phyloP scores from a whole-genome alignment of 1,139 yeast species.

The Sugiyamaella sp. region DNA sequence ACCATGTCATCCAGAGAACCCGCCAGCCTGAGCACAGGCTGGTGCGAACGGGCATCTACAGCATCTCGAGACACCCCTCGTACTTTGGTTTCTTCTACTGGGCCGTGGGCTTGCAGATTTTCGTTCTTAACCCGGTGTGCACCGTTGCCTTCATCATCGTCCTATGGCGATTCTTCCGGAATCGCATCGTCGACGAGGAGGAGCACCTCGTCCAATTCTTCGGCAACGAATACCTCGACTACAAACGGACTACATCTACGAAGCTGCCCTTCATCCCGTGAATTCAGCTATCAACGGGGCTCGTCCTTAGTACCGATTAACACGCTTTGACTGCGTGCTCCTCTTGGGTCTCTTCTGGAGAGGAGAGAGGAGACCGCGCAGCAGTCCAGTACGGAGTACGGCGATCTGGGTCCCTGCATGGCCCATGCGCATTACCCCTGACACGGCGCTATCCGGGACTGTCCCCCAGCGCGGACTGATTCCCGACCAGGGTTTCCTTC shows the following conservation, averaged over 20 bases:
- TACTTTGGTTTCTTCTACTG: conserved; percentile 92
- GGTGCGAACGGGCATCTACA: conserved; percentile 74
- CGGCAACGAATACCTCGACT: conserved; percentile 61
- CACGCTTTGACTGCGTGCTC: too few relatives aligned
- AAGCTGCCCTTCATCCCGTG: conserved; percentile 65
- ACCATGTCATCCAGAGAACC: conserved; percentile 68
- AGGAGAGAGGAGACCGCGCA: too few relatives aligned
- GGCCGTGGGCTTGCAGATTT: conserved; percentile 83
- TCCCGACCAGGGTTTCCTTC: too few relatives aligned
- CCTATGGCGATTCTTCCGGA: conserved; percentile 67
- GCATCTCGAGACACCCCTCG: conserved; percentile 77
- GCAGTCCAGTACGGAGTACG: too few relatives aligned
- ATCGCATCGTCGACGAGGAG: conserved; percentile 73
- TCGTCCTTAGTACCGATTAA: background rate
- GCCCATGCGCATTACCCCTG: too few relatives aligned
- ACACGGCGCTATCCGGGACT: too few relatives aligned
- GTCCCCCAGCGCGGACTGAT: too few relatives aligned
- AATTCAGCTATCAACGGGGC: background rate
- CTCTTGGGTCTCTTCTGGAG: too few relatives aligned
- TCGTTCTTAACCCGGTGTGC: conserved; percentile 65
- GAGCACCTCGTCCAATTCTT: conserved; percentile 63
- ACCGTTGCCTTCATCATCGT: conserved; percentile 50
- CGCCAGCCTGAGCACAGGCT: conserved; percentile 60
- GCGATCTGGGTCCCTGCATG: too few relatives aligned
- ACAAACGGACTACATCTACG: conserved; percentile 54